These are phyloP conservation scores for Eimeria acervulina DNA, from an alignment of 169 alveolate genomes.

Conservation along the genomic window DNA sequence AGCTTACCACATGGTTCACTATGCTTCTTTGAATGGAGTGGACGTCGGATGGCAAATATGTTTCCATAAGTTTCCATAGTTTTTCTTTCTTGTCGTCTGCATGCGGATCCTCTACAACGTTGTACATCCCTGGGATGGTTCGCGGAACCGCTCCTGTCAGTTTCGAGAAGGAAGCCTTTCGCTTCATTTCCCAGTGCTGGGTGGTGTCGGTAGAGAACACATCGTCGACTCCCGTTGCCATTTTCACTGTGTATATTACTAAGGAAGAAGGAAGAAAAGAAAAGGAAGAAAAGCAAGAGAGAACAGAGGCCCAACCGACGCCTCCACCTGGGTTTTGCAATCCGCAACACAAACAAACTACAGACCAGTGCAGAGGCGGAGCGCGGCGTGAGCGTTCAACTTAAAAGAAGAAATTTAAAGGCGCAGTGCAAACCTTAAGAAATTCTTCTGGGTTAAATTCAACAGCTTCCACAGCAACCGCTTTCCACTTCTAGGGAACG, in stretches of 20 bases:
- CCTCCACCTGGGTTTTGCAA: not conserved
- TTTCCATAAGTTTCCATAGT: constrained; percentile 92
- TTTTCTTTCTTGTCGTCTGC: constrained; percentile 89
- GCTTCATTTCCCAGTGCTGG: constrained; percentile 89
- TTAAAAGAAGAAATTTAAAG: not conserved
- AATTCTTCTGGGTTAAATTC: not conserved
- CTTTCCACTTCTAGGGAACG: not conserved
- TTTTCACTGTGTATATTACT: not conserved
- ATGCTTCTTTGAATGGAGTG: constrained; percentile 93
- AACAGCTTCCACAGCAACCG: constrained; percentile 16
- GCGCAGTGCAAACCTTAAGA: constrained; percentile 2
- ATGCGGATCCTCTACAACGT: constrained; percentile 86
- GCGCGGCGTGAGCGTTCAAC: not conserved
- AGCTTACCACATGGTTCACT: constrained; percentile 89
- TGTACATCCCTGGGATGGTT: constrained; percentile 86
- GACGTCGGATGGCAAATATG: constrained; percentile 90
- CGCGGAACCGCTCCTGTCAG: constrained; percentile 87
- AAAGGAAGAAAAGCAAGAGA: not conserved
- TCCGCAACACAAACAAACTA: not conserved
- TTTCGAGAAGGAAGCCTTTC: constrained; percentile 90
- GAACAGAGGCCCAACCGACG: not conserved
- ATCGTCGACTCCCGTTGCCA: constrained; percentile 66
- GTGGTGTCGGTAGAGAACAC: constrained; percentile 65
- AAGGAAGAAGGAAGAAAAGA: not conserved
- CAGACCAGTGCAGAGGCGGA: constrained; percentile 7